Evolutionary conservation across 768 basidiomycete species (phyloP).

Genomic region (Mycena galopus): DNA sequence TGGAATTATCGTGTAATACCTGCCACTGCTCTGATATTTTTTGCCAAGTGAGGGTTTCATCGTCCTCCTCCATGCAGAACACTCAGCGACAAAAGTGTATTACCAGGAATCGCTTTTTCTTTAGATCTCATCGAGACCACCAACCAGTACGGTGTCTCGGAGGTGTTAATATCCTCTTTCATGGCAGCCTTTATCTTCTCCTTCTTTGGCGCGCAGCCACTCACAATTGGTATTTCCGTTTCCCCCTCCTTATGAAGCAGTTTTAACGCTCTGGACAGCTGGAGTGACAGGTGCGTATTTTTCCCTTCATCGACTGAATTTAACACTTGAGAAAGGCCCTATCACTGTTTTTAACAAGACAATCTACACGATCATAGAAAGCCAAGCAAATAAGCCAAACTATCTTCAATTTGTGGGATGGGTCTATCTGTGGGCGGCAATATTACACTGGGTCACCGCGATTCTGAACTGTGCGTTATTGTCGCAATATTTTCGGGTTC

Average conservation of each 20-base stretch:
- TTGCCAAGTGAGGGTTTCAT: conserved; percentile 77
- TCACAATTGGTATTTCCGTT: conserved; percentile 73
- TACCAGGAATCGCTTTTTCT: conserved; percentile 93
- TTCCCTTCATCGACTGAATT: background rate
- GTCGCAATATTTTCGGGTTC: background rate
- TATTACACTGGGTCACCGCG: conserved; percentile 87
- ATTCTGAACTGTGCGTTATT: conserved; percentile 73
- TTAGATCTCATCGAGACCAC: conserved; percentile 94
- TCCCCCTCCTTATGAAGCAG: no score
- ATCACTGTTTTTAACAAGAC: conserved; percentile 95
- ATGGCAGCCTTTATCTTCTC: conserved; percentile 93
- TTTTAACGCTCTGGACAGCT: no score
- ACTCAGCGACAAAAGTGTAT: conserved; percentile 60
- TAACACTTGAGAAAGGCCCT: conserved; percentile 64
- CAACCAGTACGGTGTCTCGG: conserved; percentile 88
- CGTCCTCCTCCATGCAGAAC: no score
- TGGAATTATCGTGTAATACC: conserved; percentile 94
- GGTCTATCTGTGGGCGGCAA: conserved; percentile 93
- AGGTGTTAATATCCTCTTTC: conserved; percentile 86
- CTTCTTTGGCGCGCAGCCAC: conserved; percentile 89
- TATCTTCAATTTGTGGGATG: conserved; percentile 93
- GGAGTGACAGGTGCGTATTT: conserved; percentile 81
- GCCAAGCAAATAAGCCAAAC: conserved; percentile 68
- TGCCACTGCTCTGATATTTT: conserved; percentile 87
- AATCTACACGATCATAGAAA: conserved; percentile 80